These are phyloP conservation scores for Crithidia brevicula DNA, from an alignment of 208 protist species.

Conservation along the genomic window DNA sequence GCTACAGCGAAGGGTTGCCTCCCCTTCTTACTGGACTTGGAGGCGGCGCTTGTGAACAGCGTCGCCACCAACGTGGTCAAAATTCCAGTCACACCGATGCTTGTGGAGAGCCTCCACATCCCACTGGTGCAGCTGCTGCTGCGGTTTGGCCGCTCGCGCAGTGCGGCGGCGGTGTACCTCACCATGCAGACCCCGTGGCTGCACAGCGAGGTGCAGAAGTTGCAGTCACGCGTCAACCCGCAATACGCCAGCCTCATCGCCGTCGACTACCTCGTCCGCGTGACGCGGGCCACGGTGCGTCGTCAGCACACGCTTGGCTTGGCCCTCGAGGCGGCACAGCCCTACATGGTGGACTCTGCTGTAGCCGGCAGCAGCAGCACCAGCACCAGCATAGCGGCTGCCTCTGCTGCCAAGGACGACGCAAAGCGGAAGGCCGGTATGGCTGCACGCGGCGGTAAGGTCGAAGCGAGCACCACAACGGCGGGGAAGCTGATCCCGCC, in stretches of 20 bases:
- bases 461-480: neutral
- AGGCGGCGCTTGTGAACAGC: slow-evolving; percentile 59
- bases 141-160: slow-evolving; percentile 68
- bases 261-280: slow-evolving; percentile 78
- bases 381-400: neutral
- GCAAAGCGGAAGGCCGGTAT: slow-evolving; percentile 5
- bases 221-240: slow-evolving; percentile 74
- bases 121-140: slow-evolving; percentile 81
- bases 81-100: slow-evolving; percentile 71
- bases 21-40: slow-evolving; percentile 68
- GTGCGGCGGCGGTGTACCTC: slow-evolving; percentile 56
- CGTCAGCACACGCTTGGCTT: slow-evolving; percentile 73
- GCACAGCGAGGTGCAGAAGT: slow-evolving; percentile 64
- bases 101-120: slow-evolving; percentile 80
- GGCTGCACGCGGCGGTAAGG: neutral
- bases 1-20: slow-evolving; percentile 62
- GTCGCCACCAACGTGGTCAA: slow-evolving; percentile 47
- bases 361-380: neutral
- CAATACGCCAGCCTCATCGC: slow-evolving; percentile 59
- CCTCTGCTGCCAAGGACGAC: slow-evolving; percentile 4
- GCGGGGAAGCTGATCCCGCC: slow-evolving; percentile 47
- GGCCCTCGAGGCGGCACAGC: slow-evolving; percentile 22
- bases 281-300: slow-evolving; percentile 56
- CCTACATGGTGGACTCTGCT: slow-evolving; percentile 20
- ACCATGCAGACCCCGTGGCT: slow-evolving; percentile 74